Evolutionary conservation across 2,329 filamentous ascomycete species (phyloP), one percentile per base, ranked within the genome.

Genomic region (Alternaria alternata): DNA sequence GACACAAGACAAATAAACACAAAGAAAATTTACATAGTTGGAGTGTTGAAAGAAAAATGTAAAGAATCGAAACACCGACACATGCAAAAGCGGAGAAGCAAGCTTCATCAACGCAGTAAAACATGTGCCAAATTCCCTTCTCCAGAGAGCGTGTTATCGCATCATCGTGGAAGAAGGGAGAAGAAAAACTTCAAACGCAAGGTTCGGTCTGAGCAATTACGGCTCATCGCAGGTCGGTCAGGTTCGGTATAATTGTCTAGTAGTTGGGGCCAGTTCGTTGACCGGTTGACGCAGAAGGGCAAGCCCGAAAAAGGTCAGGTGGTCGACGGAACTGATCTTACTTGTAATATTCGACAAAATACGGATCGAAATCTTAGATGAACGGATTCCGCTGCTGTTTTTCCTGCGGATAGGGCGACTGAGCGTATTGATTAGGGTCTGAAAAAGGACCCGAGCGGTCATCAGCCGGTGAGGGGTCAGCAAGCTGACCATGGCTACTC

Each of bases 281-380:
- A 46, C 64, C 68, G 61, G 75, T 75, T 81, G 80, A 79, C 80
- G 61, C 78, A 81, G 78, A 78, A 77, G 76, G 76, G 72, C 74
- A 71, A 73, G 72, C 68, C 78, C 28, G 28, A 30, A 71, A 79
- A 82, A 81, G 81, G 81, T 83, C 81, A 82, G 71, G 73, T 79
- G 67, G 67, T 63, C 73, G 71, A 46, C 51, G 54, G 11, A 26
- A 30, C 41, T 53, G 53, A 41, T 34, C 6, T 51, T 43, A 41
- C 46, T 30, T 26, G 5, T 47, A 7, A 49, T 53, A 12, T 53
- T 47, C 52, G 60, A 55, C 56, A 58, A 58, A 65, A 75, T 76
- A 77, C 65, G 60, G 64, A 69, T 64, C 39, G 32, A 30, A 12
- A 36, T 36, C 11, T 63, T 75, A 76, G 67, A 80, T 76, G 72